Evolutionary conservation across 2,329 filamentous ascomycete genomes (phyloP), one percentile per base, ranked within the genome.

Genomic region (Beauveria medogensis): DNA sequence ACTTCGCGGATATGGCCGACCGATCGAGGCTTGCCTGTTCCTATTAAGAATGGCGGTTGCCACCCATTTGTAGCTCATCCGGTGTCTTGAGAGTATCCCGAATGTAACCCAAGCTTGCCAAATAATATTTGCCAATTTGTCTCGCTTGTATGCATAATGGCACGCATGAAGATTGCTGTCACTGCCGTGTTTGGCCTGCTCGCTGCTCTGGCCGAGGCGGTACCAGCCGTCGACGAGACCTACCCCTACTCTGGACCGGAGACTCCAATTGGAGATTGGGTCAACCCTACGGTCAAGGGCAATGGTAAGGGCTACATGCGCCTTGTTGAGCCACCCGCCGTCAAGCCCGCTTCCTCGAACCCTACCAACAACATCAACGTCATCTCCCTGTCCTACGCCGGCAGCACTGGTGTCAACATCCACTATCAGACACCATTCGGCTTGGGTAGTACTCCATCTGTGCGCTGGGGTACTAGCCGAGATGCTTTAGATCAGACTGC

Each of bases 361-460:
- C 76, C 79, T 7, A 77, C 71, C 46, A 82, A 82, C 71, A 82
- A 82, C 58, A 67, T 82, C 67, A 82, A 82, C 63, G 79, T 82
- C 43, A 79, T 82, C 60, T 75, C 75, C 5, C 64, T 80, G 61
- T 72, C 79, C 1, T 82, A 80, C 62, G 63, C 80, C 2, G 78
- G 78, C 1, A 67, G 72, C 55, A 44, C 40, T 20, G 80, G 79
- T 40, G 77, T 82, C 66, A 80, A 79, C 66, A 74, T 82, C 60
- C 79, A 82, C 68, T 82, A 75, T 67, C 80, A 82, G 69, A 82
- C 80, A 0, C 78, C 80, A 0, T 82, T 81, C 64, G 79, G 80
- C 7, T 68, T 82, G n/a, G 77, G 75, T 16, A 67, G 65, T n/a
- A 64, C 69, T 5, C 79, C 80, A 0, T 68, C 71, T 1, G 70